These are phyloP conservation scores for Coemansia biformis DNA, from an alignment of 192 early-diverging fungal genomes.

Conservation along the genomic window DNA sequence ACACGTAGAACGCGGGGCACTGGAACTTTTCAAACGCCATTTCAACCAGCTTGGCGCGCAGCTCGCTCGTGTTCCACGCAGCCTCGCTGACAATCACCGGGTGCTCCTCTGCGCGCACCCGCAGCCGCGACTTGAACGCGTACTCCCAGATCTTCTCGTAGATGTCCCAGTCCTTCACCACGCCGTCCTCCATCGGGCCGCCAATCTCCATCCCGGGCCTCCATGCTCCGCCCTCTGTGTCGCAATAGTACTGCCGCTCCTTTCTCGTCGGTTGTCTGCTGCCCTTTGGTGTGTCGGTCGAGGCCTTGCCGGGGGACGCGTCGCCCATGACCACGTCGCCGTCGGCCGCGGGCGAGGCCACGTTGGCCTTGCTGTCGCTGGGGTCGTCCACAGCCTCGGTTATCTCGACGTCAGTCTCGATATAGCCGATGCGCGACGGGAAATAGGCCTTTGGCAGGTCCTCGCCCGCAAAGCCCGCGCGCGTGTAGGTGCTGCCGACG, in stretches of 20 bases:
- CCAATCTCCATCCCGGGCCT: slow-evolving; percentile 74
- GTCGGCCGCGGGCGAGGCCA: slow-evolving; percentile 3
- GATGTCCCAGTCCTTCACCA: slow-evolving; percentile 91
- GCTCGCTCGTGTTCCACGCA: slow-evolving; percentile 82
- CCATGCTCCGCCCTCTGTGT: slow-evolving; percentile 65
- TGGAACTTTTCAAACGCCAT: slow-evolving; percentile 93
- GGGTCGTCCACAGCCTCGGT: slow-evolving; percentile 18
- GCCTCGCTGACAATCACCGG: slow-evolving; percentile 88
- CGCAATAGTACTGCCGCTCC: slow-evolving; percentile 60
- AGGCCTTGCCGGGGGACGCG: background rate
- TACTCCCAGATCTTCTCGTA: slow-evolving; percentile 90
- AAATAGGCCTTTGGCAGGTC: slow-evolving; percentile 86
- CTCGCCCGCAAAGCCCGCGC: slow-evolving; percentile 96
- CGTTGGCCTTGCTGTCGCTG: slow-evolving; percentile 8
- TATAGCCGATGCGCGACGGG: slow-evolving; percentile 71
- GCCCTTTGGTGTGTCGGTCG: background rate
- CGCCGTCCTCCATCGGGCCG: slow-evolving; percentile 81
- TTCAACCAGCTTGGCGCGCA: slow-evolving; percentile 82
- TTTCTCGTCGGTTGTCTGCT: slow-evolving; percentile 17
- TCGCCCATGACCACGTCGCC: slow-evolving; percentile 28
- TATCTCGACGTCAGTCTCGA: slow-evolving; percentile 39
- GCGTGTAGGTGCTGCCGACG: slow-evolving; percentile 78
- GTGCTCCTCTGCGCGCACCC: slow-evolving; percentile 76
- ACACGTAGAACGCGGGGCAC: slow-evolving; percentile 90
- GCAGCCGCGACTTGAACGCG: slow-evolving; percentile 65